These are phyloP conservation scores for Desmodesmus armatus DNA, from an alignment of 139 green algal genomes.

Conservation along the genomic window DNA sequence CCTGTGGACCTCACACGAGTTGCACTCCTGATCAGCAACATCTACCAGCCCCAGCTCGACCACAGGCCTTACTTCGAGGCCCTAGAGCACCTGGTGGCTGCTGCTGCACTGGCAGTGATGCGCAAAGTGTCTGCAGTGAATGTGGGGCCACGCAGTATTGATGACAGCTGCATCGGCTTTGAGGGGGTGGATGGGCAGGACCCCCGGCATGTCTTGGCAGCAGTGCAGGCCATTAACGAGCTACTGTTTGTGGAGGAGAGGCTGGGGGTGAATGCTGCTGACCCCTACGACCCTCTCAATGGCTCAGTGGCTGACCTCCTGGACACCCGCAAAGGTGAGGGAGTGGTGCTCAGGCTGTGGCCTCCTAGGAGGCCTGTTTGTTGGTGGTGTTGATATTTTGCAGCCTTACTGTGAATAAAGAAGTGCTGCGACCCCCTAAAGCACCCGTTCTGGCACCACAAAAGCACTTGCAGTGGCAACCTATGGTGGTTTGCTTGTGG, in stretches of 20 bases:
- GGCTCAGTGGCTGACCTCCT: conserved; percentile 24
- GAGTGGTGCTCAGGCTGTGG: neutral
- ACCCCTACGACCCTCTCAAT: conserved; percentile 34
- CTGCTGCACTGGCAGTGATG: neutral
- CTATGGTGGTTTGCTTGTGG: too few relatives aligned
- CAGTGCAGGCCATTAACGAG: conserved; percentile 15
- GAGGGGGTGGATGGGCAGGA: neutral
- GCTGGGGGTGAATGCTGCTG: neutral
- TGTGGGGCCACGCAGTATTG: too few relatives aligned
- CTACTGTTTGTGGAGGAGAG: conserved; percentile 30
- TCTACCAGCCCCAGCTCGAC: conserved; percentile 32
- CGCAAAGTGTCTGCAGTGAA: neutral
- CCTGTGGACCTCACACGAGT: conserved; percentile 30
- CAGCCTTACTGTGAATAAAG: too few relatives aligned
- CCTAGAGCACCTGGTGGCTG: conserved; percentile 6
- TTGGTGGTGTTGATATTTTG: too few relatives aligned
- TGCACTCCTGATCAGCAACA: conserved; percentile 36
- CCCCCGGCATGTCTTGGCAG: neutral
- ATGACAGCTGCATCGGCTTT: too few relatives aligned
- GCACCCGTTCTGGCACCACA: too few relatives aligned
- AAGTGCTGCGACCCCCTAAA: too few relatives aligned
- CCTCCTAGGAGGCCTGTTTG: too few relatives aligned
- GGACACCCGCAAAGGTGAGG: conserved; percentile 19
- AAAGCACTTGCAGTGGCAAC: too few relatives aligned
- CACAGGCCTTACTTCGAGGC: conserved; percentile 26